These are phyloP conservation scores for Blastomyces parvus DNA, from an alignment of 2,329 filamentous ascomycete genomes.

Conservation along the genomic window DNA sequence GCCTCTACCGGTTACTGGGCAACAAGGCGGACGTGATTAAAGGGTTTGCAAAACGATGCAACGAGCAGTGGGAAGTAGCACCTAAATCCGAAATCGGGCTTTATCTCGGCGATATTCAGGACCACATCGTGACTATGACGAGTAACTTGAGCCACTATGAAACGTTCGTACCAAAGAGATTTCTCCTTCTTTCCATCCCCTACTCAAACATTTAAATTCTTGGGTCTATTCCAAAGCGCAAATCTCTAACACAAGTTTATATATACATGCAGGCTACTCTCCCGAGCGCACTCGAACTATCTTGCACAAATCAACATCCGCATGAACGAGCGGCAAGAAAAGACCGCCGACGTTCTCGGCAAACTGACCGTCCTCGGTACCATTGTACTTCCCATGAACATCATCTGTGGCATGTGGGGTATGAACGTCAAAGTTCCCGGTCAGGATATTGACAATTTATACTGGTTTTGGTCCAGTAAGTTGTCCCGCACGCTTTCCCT, in stretches of 20 bases:
- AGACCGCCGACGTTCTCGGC: slow-evolving; percentile 88
- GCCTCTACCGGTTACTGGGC: slow-evolving; percentile 78
- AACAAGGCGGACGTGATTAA: slow-evolving; percentile 99
- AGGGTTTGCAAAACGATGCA: slow-evolving; percentile 95
- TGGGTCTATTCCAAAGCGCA: neutral
- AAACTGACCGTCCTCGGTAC: slow-evolving; percentile 93
- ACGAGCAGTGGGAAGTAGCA: slow-evolving; percentile 94
- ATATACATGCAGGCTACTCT: slow-evolving; percentile 58
- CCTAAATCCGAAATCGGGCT: slow-evolving; percentile 93
- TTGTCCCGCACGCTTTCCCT: slow-evolving; percentile 21
- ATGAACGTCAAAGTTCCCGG: slow-evolving; percentile 98
- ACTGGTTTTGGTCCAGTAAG: slow-evolving; percentile 60
- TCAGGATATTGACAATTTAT: slow-evolving; percentile 68
- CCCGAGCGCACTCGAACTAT: slow-evolving; percentile 88
- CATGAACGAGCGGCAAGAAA: slow-evolving; percentile 96
- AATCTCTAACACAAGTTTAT: neutral
- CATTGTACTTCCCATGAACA: slow-evolving; percentile 97
- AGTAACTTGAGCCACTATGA: slow-evolving; percentile 93
- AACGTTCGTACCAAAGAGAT: slow-evolving; percentile 52
- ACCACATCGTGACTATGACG: slow-evolving; percentile 99
- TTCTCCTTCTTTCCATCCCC: neutral
- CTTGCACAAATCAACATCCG: slow-evolving; percentile 98
- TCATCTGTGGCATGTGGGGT: slow-evolving; percentile 95
- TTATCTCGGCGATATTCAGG: slow-evolving; percentile 95
- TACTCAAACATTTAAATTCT: neutral